These are phyloP conservation scores for Amanita fuliginea DNA, from an alignment of 768 basidiomycete species.

Conservation along the genomic window DNA sequence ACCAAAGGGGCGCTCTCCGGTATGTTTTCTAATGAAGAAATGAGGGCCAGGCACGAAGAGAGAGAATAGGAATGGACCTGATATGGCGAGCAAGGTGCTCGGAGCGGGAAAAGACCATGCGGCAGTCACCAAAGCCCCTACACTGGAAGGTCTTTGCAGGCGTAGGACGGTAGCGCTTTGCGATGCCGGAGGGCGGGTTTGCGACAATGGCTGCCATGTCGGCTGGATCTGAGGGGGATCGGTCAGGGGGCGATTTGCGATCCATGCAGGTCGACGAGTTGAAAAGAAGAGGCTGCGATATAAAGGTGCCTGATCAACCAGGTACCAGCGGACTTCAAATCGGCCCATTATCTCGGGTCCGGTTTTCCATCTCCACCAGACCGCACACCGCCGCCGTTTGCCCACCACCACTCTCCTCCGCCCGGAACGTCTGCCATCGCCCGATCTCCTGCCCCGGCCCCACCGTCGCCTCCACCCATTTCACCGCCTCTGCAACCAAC, in stretches of 20 bases:
- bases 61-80: constrained; percentile 43
- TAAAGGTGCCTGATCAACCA: constrained; percentile 18
- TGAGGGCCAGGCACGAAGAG: constrained; percentile 9
- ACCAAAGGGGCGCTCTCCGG: constrained; percentile 91
- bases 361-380: constrained; percentile 69
- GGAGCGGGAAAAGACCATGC: constrained; percentile 92
- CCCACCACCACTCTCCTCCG: constrained; percentile 66
- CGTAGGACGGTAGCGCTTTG: constrained; percentile 68
- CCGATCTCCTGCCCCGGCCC: constrained; percentile 28
- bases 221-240: constrained; percentile 15
- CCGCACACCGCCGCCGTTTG: constrained; percentile 82
- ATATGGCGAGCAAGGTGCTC: constrained; percentile 96
- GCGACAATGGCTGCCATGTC: constrained; percentile 17
- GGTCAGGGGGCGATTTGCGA: constrained; percentile 21
- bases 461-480: constrained; percentile 49
- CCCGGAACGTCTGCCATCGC: constrained; percentile 55
- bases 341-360: constrained; percentile 5
- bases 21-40: constrained; percentile 69
- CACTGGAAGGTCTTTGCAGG: constrained; percentile 95
- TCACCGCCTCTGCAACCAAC: constrained; percentile 45
- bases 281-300: constrained; percentile 10
- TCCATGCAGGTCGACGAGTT: constrained; percentile 15
- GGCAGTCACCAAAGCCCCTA: constrained; percentile 88
- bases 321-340: constrained; percentile 8
- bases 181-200: constrained; percentile 17